Percentiles rank a stretch among this genome's conserved stretches.
These are phyloP conservation scores for Exobasidium cylindrosporum DNA, from an alignment of 1,284 basidiomycete species.

Conservation along the genomic window DNA sequence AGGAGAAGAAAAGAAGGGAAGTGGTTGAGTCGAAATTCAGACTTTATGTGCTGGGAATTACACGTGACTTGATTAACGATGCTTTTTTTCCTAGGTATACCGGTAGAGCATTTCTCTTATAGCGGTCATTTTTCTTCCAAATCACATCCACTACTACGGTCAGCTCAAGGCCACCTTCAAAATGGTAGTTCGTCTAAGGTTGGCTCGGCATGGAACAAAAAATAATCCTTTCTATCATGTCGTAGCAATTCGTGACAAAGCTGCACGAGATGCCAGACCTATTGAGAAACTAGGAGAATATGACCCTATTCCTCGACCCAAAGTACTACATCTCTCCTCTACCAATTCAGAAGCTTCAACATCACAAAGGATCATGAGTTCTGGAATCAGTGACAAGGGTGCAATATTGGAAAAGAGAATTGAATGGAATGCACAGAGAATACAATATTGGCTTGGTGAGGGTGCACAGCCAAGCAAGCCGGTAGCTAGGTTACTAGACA, in stretches of 20 bases:
- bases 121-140: too few species aligned
- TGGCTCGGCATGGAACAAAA: conserved; percentile 77
- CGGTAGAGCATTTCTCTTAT: too few species aligned
- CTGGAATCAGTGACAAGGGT: conserved; percentile 17
- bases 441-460: conserved; percentile 80
- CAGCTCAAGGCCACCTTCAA: too few species aligned
- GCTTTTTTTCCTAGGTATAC: too few species aligned
- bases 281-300: conserved; percentile 85
- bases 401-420: conserved; percentile 66
- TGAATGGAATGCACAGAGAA: conserved; percentile 84
- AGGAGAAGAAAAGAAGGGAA: too few species aligned
- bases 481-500: conserved; percentile 73
- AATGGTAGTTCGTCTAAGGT: conserved; percentile 81
- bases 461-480: conserved; percentile 80
- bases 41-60: too few species aligned
- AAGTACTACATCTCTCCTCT: background rate
- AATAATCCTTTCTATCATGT: conserved; percentile 81
- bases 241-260: conserved; percentile 75
- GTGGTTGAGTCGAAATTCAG: too few species aligned
- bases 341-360: background rate
- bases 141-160: too few species aligned
- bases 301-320: conserved; percentile 63
- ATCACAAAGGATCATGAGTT: conserved; percentile 2
- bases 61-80: too few species aligned
- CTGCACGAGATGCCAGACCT: conserved; percentile 80